phyloP scores from a whole-genome alignment of 108 stramenopile genomes.

The Parietichytrium sp. region DNA sequence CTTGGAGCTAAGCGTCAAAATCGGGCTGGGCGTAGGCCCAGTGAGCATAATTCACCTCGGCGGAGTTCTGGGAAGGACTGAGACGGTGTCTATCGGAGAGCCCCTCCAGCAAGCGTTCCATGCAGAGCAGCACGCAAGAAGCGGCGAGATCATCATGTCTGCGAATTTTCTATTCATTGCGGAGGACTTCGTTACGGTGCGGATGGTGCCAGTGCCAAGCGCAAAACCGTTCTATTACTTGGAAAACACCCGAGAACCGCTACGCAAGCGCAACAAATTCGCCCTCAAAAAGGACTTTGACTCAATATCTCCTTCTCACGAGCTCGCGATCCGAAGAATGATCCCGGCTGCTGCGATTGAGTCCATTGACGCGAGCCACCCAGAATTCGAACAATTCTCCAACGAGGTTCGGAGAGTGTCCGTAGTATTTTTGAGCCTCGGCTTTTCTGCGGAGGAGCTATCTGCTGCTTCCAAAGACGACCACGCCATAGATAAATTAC shows the following conservation, averaged over 20 bases:
- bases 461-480: conserved; percentile 59
- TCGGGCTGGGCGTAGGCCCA: conserved; percentile 59
- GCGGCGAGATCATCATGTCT: conserved; percentile 58
- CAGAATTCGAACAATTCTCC: conserved; percentile 58
- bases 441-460: conserved; percentile 54
- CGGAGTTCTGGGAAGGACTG: conserved; percentile 53
- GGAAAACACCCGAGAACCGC: too few relatives aligned
- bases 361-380: conserved; percentile 42
- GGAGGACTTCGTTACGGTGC: too few relatives aligned
- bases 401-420: conserved; percentile 54
- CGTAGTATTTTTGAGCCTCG: conserved; percentile 66
- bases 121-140: conserved; percentile 55
- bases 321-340: not conserved
- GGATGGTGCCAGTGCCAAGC: too few relatives aligned
- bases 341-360: not conserved
- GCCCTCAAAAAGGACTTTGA: not conserved
- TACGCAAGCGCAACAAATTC: not conserved
- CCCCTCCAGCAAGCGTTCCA: conserved; percentile 60
- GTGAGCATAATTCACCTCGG: conserved; percentile 59
- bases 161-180: too few relatives aligned
- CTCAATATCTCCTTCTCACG: not conserved
- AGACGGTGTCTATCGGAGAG: conserved; percentile 62
- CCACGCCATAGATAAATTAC: conserved; percentile 58
- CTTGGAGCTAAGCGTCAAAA: conserved; percentile 55
- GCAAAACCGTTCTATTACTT: too few relatives aligned